Percentiles rank a stretch among this genome's conserved stretches.
Conservation (phyloP, 2,329 filamentous ascomycete genomes). For the Lithohypha guttulata region DNA sequence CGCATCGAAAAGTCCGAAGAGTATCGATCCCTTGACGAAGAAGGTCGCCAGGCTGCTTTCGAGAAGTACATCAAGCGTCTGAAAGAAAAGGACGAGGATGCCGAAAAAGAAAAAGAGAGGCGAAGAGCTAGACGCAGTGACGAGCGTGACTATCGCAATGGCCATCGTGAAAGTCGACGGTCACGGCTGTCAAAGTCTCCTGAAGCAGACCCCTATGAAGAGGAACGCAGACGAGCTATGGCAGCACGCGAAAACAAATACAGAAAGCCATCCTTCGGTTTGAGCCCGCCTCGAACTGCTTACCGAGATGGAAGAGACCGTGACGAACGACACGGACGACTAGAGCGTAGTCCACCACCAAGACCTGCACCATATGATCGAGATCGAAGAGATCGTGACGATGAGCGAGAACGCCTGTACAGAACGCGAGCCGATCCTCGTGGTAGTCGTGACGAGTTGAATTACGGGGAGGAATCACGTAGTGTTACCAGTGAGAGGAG, state of each 20-base stretch:
- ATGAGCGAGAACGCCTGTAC: slow-evolving; percentile 80
- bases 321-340: slow-evolving; percentile 25
- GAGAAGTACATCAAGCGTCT: slow-evolving; percentile 84
- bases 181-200: slow-evolving; percentile 68
- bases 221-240: slow-evolving; percentile 84
- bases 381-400: slow-evolving; percentile 77
- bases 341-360: slow-evolving; percentile 25
- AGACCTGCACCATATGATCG: slow-evolving; percentile 54
- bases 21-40: slow-evolving; percentile 73
- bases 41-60: slow-evolving; percentile 71
- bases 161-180: slow-evolving; percentile 25
- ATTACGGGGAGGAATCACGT: slow-evolving; percentile 65
- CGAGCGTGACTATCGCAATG: slow-evolving; percentile 49
- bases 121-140: slow-evolving; percentile 46
- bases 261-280: slow-evolving; percentile 60
- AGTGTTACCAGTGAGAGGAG: slow-evolving; percentile 51
- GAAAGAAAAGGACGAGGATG: slow-evolving; percentile 81
- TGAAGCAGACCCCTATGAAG: slow-evolving; percentile 91
- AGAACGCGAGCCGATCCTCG: slow-evolving; percentile 69
- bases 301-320: slow-evolving; percentile 30
- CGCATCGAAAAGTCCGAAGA: slow-evolving; percentile 73
- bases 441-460: slow-evolving; percentile 73
- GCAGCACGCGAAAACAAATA: slow-evolving; percentile 91
- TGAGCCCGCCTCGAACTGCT: slow-evolving; percentile 40
- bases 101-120: slow-evolving; percentile 50